phyloP scores from a whole-genome alignment of 768 basidiomycete genomes.

The Boletus tylopilopsis region DNA sequence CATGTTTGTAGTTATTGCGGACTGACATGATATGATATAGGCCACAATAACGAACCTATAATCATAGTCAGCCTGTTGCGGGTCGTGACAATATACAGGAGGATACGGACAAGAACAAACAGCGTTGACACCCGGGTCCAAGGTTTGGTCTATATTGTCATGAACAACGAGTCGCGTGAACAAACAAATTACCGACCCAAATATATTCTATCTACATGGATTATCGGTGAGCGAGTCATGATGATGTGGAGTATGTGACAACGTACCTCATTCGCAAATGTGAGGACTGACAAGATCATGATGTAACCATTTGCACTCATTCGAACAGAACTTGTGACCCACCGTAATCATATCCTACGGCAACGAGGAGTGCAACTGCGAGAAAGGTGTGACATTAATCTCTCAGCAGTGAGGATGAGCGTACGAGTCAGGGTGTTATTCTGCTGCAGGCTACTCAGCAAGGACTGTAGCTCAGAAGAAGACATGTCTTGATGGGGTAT shows the following conservation, averaged over 20 bases:
- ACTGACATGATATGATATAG: conserved; percentile 1
- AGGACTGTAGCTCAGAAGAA: neutral
- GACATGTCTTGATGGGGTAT: conserved; percentile 1
- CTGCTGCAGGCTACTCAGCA: neutral
- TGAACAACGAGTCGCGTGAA: neutral
- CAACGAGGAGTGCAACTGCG: neutral
- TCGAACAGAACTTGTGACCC: neutral
- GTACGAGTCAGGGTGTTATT: neutral
- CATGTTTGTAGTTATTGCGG: neutral
- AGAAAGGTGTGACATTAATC: neutral
- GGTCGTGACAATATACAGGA: neutral
- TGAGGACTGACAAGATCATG: conserved; percentile 3
- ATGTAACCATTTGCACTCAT: neutral
- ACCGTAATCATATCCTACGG: conserved; percentile 12
- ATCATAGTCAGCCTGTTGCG: neutral
- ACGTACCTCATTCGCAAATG: conserved; percentile 7
- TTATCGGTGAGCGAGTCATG: neutral
- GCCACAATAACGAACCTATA: conserved; percentile 10
- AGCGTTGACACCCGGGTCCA: conserved; percentile 10
- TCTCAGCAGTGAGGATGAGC: neutral
- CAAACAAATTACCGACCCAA: conserved; percentile 1
- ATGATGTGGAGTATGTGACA: neutral
- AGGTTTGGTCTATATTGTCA: neutral
- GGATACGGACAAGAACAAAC: conserved; percentile 6
- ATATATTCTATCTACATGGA: conserved; percentile 6